Evolutionary conservation across 495 filamentous ascomycete genomes (phyloP), one percentile per base, ranked within the genome.

Genomic region (Aspergillus affinis): DNA sequence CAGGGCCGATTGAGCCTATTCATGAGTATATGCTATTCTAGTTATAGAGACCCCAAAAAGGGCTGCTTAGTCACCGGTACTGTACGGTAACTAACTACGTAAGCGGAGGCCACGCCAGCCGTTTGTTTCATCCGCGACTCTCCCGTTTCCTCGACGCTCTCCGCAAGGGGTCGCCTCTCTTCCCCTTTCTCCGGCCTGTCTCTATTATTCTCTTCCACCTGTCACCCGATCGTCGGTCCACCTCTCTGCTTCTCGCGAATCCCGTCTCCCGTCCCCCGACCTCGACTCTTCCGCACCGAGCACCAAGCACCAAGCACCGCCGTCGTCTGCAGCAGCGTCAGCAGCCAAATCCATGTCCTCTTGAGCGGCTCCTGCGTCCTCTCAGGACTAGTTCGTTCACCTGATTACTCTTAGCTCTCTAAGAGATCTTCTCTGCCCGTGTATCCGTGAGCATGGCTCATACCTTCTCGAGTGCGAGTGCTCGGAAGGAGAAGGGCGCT

Each of bases 21-120:
- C 19, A 47, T 29, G n/a, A 54, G 44, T 17, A n/a, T 13, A 54
- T 29, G 20, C 17, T 2, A 27, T 20, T 30, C 45, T n/a, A n/a
- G n/a, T 59, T 72, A 69, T 68, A 68, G 65, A 69, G 23, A 30
- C 48, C 57, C 61, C 30, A 57, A 72, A 65, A 29, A 21, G 63
- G 69, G n/a, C 21, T 1, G 17, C 18, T 49, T 21, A 20, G 27
- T 30, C 27, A 6, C 21, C 21, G 1, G 18, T 53, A 53, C 15
- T 23, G 18, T 30, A 53, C 21, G 21, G 12, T 27, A 53, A 13
- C 23, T 27, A 53, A 13, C 23, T 26, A 26, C 23, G 30, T 32
- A 32, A 32, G 30, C 30, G 36, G 36, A 41, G 36, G 36, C 10
- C 36, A 41, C 36, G 36, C 36, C 36, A 41, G 36, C 36, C 36